phyloP scores from a whole-genome alignment of 176 grass and related monocot genomes.

The Oryza nivara region DNA sequence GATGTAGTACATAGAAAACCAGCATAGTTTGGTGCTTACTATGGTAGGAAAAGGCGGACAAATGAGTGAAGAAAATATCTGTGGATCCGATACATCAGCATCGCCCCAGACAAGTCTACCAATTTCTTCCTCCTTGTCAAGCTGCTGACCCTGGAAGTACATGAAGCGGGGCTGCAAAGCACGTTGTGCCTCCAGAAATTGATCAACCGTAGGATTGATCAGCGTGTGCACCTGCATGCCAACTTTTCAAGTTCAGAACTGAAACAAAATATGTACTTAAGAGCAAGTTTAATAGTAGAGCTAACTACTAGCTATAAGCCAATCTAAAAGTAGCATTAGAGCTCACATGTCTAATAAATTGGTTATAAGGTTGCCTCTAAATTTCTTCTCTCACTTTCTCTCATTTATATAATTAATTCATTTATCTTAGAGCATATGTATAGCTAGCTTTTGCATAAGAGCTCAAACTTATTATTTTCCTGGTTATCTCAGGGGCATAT shows the following conservation, averaged over 20 bases:
- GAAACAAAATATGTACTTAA: neutral
- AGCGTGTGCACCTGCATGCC: conserved; percentile 66
- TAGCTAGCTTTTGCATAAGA: too few species aligned
- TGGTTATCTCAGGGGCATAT: too few species aligned
- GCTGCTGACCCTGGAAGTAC: conserved; percentile 63
- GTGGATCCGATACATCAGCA: conserved; percentile 51
- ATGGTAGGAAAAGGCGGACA: conserved; percentile 49
- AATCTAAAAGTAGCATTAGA: too few species aligned
- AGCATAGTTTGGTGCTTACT: too few species aligned
- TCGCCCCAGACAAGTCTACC: conserved; percentile 62
- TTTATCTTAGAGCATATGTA: too few species aligned
- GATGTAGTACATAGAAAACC: neutral
- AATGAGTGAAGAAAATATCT: conserved; percentile 52
- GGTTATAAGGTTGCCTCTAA: too few species aligned
- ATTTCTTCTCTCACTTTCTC: too few species aligned
- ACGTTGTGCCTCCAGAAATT: conserved; percentile 53
- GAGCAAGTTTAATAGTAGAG: too few species aligned
- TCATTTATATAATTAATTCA: too few species aligned
- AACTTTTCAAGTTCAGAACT: neutral
- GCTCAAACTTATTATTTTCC: too few species aligned
- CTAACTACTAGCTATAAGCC: too few species aligned
- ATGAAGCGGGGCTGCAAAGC: conserved; percentile 55
- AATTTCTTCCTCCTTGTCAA: conserved; percentile 66
- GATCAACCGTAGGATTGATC: conserved; percentile 62
- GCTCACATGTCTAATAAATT: too few species aligned